Conservation (phyloP, 139 green algal species). For the Choricystis sp. region DNA sequence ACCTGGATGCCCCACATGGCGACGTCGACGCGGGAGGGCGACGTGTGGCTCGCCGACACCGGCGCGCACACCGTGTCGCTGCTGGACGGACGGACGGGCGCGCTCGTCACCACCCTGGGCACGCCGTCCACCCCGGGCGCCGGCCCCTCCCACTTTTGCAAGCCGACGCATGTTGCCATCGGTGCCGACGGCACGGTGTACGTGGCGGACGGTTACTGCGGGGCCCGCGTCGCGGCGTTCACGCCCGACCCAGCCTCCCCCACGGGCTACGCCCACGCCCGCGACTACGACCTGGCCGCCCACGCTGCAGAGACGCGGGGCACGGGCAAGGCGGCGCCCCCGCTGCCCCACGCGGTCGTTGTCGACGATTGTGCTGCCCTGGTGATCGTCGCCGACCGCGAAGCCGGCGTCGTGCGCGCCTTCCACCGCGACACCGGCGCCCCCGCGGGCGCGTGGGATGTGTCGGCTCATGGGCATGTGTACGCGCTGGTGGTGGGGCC, state of each 20-base stretch:
- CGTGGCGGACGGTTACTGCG: conserved; percentile 62
- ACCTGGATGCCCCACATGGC: conserved; percentile 76
- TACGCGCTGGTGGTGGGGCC: conserved; percentile 44
- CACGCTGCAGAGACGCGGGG: no score
- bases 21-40: conserved; percentile 35
- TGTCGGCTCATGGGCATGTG: conserved; percentile 22
- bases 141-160: conserved; percentile 42
- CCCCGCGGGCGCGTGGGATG: conserved; percentile 10
- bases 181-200: conserved; percentile 47
- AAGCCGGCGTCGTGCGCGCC: conserved; percentile 21
- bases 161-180: conserved; percentile 63
- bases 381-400: conserved; percentile 45
- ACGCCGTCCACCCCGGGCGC: conserved; percentile 21
- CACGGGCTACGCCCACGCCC: no score
- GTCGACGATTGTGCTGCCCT: conserved; percentile 53
- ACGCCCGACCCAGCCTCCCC: conserved; percentile 17
- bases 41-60: conserved; percentile 47
- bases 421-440: conserved; percentile 57
- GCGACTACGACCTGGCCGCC: conserved; percentile 8
- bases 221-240: conserved; percentile 19
- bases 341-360: conserved; percentile 43
- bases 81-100: conserved; percentile 23
- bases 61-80: conserved; percentile 45
- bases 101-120: conserved; percentile 35
- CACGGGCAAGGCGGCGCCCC: neutral